phyloP scores from a whole-genome alignment of 2,329 filamentous ascomycete genomes.

The Cytospora schulzeri region DNA sequence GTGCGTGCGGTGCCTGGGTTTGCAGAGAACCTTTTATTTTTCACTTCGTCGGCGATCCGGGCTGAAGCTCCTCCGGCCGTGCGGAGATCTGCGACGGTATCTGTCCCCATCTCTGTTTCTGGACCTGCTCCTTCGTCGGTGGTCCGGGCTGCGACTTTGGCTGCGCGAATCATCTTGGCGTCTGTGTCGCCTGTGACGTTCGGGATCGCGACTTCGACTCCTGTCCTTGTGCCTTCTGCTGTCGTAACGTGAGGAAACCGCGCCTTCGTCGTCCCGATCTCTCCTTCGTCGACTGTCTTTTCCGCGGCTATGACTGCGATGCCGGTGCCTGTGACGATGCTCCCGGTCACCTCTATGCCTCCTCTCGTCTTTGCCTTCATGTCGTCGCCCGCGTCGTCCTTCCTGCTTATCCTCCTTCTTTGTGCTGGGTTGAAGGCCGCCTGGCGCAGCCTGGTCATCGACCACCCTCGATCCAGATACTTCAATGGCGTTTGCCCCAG shows the following conservation, averaged over 20 bases:
- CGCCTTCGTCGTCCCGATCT: conserved; percentile 37
- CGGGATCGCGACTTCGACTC: conserved; percentile 39
- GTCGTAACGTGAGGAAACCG: conserved; percentile 34
- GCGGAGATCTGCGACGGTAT: conserved; percentile 34
- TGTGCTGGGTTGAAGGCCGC: conserved; percentile 34
- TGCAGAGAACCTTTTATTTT: background rate
- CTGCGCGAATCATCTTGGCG: conserved; percentile 32
- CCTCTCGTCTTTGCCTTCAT: conserved; percentile 31
- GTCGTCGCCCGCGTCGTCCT: conserved; percentile 22
- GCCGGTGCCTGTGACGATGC: conserved; percentile 38
- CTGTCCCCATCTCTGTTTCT: conserved; percentile 34
- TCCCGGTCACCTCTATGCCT: conserved; percentile 36
- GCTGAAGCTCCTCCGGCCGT: conserved; percentile 31
- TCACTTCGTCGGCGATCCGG: conserved; percentile 11
- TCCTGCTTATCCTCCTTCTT: conserved; percentile 29
- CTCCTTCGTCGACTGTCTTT: conserved; percentile 35
- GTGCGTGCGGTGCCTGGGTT: too few relatives aligned
- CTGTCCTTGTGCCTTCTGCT: conserved; percentile 41
- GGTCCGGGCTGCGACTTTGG: conserved; percentile 38
- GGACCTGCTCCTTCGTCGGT: conserved; percentile 22
- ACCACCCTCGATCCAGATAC: conserved; percentile 48
- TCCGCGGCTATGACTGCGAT: conserved; percentile 35
- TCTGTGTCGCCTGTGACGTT: conserved; percentile 35
- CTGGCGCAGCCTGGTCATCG: conserved; percentile 35
- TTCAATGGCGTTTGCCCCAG: conserved; percentile 69